Conservation (phyloP, 2,329 filamentous ascomycete species). For the Bipolaris oryzae region DNA sequence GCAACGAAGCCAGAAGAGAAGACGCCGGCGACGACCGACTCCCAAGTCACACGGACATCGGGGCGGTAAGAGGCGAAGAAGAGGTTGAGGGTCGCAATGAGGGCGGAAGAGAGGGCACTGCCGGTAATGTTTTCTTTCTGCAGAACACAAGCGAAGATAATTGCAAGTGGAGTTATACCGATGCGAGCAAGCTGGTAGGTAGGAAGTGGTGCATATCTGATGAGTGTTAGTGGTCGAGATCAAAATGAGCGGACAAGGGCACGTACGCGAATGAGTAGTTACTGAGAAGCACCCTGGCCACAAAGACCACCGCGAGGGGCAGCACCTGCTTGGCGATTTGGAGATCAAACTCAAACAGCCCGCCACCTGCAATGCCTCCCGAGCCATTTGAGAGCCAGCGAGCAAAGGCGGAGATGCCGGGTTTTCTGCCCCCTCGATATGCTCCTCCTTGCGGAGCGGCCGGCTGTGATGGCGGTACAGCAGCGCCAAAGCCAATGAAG, state of each 20-base stretch:
- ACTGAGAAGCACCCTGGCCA: constrained; percentile 58
- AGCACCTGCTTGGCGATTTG: constrained; percentile 56
- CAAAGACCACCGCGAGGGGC: constrained; percentile 57
- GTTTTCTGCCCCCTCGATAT: constrained; percentile 36
- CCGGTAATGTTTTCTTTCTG: constrained; percentile 55
- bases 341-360: constrained; percentile 60
- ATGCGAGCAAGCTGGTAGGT: constrained; percentile 61
- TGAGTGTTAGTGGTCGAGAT: constrained; percentile 12
- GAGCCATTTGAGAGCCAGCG: constrained; percentile 50
- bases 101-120: constrained; percentile 56
- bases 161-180: constrained; percentile 56
- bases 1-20: constrained; percentile 60
- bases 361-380: constrained; percentile 60
- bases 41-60: constrained; percentile 57
- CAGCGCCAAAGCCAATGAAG: constrained; percentile 51
- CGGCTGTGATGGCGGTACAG: constrained; percentile 53
- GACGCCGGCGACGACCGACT: constrained; percentile 58
- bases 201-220: constrained; percentile 57
- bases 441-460: constrained; percentile 40
- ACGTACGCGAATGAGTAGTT: constrained; percentile 61
- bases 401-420: constrained; percentile 34
- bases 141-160: constrained; percentile 57
- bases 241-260: background rate
- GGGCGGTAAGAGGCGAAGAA: constrained; percentile 56
- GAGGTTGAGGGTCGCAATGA: constrained; percentile 59